Conservation (phyloP, 73 alveolate genomes). For the Paraurostyla sp. region DNA sequence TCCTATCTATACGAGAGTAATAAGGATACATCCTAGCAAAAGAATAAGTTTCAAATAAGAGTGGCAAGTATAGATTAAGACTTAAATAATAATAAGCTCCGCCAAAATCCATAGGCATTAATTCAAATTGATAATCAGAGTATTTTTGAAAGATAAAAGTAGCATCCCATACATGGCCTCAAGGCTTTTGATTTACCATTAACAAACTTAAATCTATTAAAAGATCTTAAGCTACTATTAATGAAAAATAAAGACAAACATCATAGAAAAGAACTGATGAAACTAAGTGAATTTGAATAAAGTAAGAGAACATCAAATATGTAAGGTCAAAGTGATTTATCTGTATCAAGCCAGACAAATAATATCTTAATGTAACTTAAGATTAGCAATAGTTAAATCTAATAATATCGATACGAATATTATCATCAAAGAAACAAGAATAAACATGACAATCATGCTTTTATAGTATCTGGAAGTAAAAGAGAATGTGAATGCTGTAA, state of each 20-base stretch:
- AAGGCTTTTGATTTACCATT: neutral
- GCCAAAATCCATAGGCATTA: neutral
- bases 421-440: neutral
- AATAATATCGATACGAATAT: neutral
- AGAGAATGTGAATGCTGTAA: constrained; percentile 37
- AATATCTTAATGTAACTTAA: too few relatives aligned
- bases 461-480: neutral
- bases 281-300: too few relatives aligned
- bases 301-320: too few relatives aligned
- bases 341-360: too few relatives aligned
- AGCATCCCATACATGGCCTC: constrained; percentile 2
- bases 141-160: neutral
- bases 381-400: too few relatives aligned
- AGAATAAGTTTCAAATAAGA: neutral
- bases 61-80: neutral
- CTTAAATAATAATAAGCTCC: neutral
- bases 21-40: neutral
- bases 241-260: neutral
- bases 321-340: too few relatives aligned
- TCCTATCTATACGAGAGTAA: neutral
- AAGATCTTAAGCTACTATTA: neutral
- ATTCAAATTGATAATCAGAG: neutral
- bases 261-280: neutral
- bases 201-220: neutral
- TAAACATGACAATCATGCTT: neutral